Percentiles rank a stretch among this genome's conserved stretches.
phyloP scores from a whole-genome alignment of 1,284 basidiomycete genomes.

The Cutaneotrichosporon sp. region DNA sequence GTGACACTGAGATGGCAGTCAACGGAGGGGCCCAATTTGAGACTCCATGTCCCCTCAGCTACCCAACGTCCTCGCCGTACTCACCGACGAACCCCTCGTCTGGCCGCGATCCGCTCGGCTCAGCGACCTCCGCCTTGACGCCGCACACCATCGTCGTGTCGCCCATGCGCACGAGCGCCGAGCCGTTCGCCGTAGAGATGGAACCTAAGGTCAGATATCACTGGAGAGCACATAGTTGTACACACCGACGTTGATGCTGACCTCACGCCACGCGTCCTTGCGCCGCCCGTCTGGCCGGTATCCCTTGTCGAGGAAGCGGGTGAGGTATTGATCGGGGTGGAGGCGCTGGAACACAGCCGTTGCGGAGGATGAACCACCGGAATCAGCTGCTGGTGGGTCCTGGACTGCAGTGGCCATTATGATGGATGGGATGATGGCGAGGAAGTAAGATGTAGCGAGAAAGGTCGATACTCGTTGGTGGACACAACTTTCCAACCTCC shows the following conservation, averaged over 20 bases:
- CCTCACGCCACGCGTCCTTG: conserved; percentile 64
- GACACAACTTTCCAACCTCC: background rate
- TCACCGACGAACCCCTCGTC: conserved; percentile 77
- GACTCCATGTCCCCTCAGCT: background rate
- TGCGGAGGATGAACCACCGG: conserved; percentile 49
- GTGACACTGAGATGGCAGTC: no score
- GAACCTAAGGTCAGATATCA: conserved; percentile 60
- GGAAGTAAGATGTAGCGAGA: background rate
- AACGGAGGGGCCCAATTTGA: background rate
- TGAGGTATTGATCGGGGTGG: conserved; percentile 75
- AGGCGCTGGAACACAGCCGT: conserved; percentile 75
- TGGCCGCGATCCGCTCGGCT: conserved; percentile 74
- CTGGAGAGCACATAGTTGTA: conserved; percentile 17
- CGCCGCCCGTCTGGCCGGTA: conserved; percentile 72
- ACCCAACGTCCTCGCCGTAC: conserved; percentile 28
- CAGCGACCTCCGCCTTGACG: conserved; percentile 89
- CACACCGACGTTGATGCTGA: conserved; percentile 71
- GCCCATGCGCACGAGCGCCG: conserved; percentile 82
- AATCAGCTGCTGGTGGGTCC: conserved; percentile 3
- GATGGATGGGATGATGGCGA: background rate
- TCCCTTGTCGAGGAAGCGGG: conserved; percentile 69
- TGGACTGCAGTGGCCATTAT: conserved; percentile 17
- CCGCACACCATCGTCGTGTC: conserved; percentile 89
- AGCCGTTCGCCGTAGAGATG: conserved; percentile 85
- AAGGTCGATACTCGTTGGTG: background rate